phyloP scores from a whole-genome alignment of 495 filamentous ascomycete species.

The Letharia lupina region DNA sequence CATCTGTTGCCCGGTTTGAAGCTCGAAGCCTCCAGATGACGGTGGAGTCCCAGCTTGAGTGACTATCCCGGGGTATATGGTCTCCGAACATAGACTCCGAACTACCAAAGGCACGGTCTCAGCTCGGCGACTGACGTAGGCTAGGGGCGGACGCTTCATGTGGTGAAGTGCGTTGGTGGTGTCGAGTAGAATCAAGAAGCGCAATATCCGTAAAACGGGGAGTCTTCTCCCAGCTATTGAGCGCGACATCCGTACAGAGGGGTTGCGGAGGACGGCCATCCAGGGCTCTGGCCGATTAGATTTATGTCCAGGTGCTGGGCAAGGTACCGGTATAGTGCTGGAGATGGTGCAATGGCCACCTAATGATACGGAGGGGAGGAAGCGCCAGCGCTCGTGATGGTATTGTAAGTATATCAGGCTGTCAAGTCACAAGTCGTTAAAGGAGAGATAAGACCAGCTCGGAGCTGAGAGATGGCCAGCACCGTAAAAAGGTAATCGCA shows the following conservation, averaged over 20 bases:
- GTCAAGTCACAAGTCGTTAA: neutral
- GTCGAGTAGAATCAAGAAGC: slow-evolving; percentile 6
- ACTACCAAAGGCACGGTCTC: slow-evolving; percentile 39
- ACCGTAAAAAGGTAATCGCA: neutral
- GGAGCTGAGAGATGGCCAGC: neutral
- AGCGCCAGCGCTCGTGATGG: neutral
- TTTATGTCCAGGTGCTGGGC: neutral
- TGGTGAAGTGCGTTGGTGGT: slow-evolving; percentile 25
- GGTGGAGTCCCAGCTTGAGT: slow-evolving; percentile 60
- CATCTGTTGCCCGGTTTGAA: slow-evolving; percentile 41
- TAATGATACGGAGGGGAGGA: neutral
- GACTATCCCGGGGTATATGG: slow-evolving; percentile 62
- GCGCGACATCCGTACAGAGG: neutral
- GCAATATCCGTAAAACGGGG: neutral
- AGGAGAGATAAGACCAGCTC: neutral
- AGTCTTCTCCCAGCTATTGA: neutral
- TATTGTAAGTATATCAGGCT: neutral
- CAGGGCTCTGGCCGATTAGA: neutral
- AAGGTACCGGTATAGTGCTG: neutral
- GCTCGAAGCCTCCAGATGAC: slow-evolving; percentile 52
- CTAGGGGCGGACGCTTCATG: slow-evolving; percentile 26
- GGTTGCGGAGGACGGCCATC: neutral
- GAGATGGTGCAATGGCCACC: neutral
- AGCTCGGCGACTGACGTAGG: slow-evolving; percentile 20
- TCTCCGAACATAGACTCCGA: slow-evolving; percentile 57